These are phyloP conservation scores for Elsinoe australis DNA, from an alignment of 2,329 filamentous ascomycete genomes.

Conservation along the genomic window DNA sequence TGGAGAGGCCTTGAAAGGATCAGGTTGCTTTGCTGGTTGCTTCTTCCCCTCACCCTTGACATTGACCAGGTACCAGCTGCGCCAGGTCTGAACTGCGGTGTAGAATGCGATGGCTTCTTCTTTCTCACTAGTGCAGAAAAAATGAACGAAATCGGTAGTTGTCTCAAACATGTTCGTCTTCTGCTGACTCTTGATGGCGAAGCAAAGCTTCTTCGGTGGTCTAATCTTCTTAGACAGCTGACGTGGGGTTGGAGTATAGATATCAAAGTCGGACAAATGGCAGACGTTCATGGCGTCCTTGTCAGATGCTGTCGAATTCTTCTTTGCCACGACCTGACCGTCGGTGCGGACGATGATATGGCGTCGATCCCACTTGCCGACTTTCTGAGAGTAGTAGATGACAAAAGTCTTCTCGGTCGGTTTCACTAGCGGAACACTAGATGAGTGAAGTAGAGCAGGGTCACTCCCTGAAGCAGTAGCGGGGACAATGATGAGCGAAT, in stretches of 20 bases:
- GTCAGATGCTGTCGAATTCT: constrained; percentile 54
- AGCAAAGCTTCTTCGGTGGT: constrained; percentile 77
- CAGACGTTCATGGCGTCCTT: constrained; percentile 67
- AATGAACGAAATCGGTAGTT: constrained; percentile 82
- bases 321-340: constrained; percentile 65
- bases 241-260: constrained; percentile 67
- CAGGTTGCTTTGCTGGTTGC: constrained; percentile 20
- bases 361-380: constrained; percentile 83
- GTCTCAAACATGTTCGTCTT: constrained; percentile 76
- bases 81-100: constrained; percentile 66
- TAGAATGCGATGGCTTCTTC: constrained; percentile 61
- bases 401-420: constrained; percentile 61
- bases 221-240: constrained; percentile 64
- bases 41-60: constrained; percentile 53
- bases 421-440: constrained; percentile 54
- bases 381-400: constrained; percentile 72
- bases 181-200: constrained; percentile 85
- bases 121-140: constrained; percentile 74
- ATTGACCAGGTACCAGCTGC: constrained; percentile 84
- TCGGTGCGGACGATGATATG: constrained; percentile 64
- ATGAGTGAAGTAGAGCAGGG: constrained; percentile 56
- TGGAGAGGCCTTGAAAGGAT: constrained; percentile 6
- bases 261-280: constrained; percentile 85
- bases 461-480: constrained; percentile 45
- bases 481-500: constrained; percentile 61